Evolutionary conservation across 371 early-diverging fungal genomes (phyloP), one percentile per base, ranked within the genome.

Genomic region (Coemansia sp.): DNA sequence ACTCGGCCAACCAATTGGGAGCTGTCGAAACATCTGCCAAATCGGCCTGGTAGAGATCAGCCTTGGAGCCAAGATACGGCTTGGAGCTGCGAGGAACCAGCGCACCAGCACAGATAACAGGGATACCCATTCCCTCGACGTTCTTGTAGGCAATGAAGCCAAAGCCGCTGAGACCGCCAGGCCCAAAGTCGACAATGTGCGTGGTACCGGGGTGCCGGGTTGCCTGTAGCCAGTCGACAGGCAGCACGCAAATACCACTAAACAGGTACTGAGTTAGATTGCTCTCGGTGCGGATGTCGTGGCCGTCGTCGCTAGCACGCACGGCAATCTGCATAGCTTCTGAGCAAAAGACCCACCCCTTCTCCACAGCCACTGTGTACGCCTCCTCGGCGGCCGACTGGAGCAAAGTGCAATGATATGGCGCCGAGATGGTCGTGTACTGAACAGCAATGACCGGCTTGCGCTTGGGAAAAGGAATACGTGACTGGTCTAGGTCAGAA

Each of bases 131-230:
- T 51, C 97, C 97, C 68, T 93, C 94, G 81, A 91, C 89, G 84
- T 94, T 94, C 60, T 90, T 87, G 76, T 90, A 83, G 4, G 94
- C 93, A 63, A 94, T 76, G 36, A 84, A 81, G 4, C 69, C 72
- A 29, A 74, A 78, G 44, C 93, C 94, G 2, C 90, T 88, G 24
- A 89, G 72, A 31, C 92, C 92, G 58, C 94, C 94, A 3, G 95
- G 92, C 34, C 97, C 95, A 77, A 95, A 94, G 80, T 97, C 95
- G 39, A 96, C 81, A 40, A 94, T 85, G 75, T 96, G 97, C 11
- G 94, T 91, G 65, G 87, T 78, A 56, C 93, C 81, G 70, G 92
- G 93, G 66, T 90, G 93, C 18, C 94, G 94, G 58, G 92, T 90
- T 14, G 93, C 90, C 61, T 78, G 81, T 58, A 90, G 89, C 95